Evolutionary conservation across 345 rosid genomes (phyloP).

Genomic region (Kernera saxatilis): DNA sequence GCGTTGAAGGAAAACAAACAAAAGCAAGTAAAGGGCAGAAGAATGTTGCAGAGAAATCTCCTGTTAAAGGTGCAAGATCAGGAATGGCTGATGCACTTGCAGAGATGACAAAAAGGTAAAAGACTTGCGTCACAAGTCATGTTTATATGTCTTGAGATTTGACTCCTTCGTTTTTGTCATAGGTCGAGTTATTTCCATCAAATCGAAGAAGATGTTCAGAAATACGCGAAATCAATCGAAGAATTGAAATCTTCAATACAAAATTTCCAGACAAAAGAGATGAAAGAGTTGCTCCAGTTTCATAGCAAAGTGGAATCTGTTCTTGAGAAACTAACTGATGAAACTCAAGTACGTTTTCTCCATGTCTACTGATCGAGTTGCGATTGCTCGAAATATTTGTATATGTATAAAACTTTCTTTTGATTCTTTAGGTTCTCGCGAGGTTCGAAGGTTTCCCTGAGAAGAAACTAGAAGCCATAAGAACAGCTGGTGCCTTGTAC

Average conservation of each 20-base stretch:
- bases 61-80: slow-evolving; percentile 37
- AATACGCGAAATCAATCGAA: slow-evolving; percentile 34
- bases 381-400: not conserved
- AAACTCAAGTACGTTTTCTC: slow-evolving; percentile 43
- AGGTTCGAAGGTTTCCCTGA: slow-evolving; percentile 65
- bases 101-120: slow-evolving; percentile 60
- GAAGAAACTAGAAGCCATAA: slow-evolving; percentile 53
- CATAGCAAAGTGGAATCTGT: slow-evolving; percentile 42
- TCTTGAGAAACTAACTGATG: slow-evolving; percentile 56
- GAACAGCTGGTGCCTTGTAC: slow-evolving; percentile 52
- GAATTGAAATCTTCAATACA: slow-evolving; percentile 43
- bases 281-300: slow-evolving; percentile 49
- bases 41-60: slow-evolving; percentile 20
- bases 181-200: slow-evolving; percentile 67
- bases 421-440: slow-evolving; percentile 45
- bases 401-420: not conserved
- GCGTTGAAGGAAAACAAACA: slow-evolving; percentile 13
- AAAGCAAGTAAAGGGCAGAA: slow-evolving; percentile 25
- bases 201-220: slow-evolving; percentile 58
- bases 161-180: not conserved
- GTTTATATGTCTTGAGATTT: not conserved
- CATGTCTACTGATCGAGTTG: not conserved
- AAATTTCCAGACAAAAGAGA: slow-evolving; percentile 47
- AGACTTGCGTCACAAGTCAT: slow-evolving; percentile 17
- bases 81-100: slow-evolving; percentile 75